phyloP scores from a whole-genome alignment of 257 asterid genomes.

The Nicotiana knightiana region DNA sequence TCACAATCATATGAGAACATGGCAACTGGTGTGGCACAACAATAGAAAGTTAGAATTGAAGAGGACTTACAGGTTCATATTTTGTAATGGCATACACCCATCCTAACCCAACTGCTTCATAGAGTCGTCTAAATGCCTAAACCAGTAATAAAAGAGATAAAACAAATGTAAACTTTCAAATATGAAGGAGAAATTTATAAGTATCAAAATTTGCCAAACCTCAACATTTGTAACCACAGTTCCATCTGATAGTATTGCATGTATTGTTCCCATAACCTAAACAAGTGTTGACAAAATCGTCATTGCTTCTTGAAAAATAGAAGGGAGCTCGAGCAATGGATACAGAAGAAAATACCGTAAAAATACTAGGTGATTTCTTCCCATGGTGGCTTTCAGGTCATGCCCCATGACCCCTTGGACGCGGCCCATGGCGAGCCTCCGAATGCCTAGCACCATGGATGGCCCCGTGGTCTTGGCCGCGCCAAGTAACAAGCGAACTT shows the following conservation, averaged over 20 bases:
- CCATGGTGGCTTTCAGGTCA: too few relatives aligned
- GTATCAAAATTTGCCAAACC: slow-evolving; percentile 27
- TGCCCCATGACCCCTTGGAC: too few relatives aligned
- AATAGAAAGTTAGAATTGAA: neutral
- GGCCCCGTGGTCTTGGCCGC: too few relatives aligned
- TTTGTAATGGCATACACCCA: slow-evolving; percentile 89
- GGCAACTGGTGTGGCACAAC: neutral
- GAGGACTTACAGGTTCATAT: slow-evolving; percentile 72
- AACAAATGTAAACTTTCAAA: neutral
- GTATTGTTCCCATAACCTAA: slow-evolving; percentile 86
- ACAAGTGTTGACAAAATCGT: neutral
- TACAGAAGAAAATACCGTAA: neutral
- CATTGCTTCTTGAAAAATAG: neutral
- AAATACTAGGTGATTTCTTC: too few relatives aligned
- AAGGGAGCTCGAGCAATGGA: neutral
- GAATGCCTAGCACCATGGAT: too few relatives aligned
- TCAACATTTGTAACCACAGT: slow-evolving; percentile 68
- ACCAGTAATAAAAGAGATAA: neutral
- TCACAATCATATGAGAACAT: neutral
- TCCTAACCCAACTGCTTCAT: slow-evolving; percentile 82
- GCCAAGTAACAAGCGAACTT: too few relatives aligned
- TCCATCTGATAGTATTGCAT: slow-evolving; percentile 70
- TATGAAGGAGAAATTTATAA: neutral
- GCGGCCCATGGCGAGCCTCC: too few relatives aligned
- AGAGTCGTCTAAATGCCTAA: slow-evolving; percentile 79